Conservation (phyloP, 176 grass and related monocot species). For the Leersia perrieri region DNA sequence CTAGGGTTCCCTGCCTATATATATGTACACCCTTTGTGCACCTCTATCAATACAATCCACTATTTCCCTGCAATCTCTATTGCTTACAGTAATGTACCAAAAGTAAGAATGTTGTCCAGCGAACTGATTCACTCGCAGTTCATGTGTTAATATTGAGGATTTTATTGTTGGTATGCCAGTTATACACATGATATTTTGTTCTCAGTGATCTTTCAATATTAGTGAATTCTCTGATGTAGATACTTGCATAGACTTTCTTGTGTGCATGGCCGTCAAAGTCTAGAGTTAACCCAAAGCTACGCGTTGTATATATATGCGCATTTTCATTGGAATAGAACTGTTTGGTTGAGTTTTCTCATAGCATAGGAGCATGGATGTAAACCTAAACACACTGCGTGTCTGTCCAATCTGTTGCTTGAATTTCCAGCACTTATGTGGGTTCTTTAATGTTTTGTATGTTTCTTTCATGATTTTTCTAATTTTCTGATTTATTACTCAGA, state of each 20-base stretch:
- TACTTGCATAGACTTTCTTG: neutral
- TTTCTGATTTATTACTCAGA: constrained; percentile 49
- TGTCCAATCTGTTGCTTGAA: neutral
- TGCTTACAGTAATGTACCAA: neutral
- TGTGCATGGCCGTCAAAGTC: neutral
- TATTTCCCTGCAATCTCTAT: no score
- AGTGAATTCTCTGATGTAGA: neutral
- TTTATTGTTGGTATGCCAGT: constrained; percentile 13
- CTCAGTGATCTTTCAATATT: neutral
- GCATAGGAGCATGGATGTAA: neutral
- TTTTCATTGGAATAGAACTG: neutral
- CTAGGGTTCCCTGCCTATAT: no score
- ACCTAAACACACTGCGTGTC: neutral
- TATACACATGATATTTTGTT: constrained; percentile 14
- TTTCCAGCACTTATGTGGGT: neutral
- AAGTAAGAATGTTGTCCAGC: neutral
- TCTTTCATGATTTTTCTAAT: constrained; percentile 32
- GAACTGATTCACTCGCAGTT: constrained; percentile 19
- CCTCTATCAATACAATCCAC: no score
- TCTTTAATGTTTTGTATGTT: constrained; percentile 4
- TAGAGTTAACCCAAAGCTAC: neutral
- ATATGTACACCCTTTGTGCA: no score
- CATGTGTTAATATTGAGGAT: constrained; percentile 12
- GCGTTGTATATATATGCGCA: neutral
- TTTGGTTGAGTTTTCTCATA: neutral